These are phyloP conservation scores for Wickerhamomyces xylosicus DNA, from an alignment of 805 yeast genomes.

Conservation along the genomic window DNA sequence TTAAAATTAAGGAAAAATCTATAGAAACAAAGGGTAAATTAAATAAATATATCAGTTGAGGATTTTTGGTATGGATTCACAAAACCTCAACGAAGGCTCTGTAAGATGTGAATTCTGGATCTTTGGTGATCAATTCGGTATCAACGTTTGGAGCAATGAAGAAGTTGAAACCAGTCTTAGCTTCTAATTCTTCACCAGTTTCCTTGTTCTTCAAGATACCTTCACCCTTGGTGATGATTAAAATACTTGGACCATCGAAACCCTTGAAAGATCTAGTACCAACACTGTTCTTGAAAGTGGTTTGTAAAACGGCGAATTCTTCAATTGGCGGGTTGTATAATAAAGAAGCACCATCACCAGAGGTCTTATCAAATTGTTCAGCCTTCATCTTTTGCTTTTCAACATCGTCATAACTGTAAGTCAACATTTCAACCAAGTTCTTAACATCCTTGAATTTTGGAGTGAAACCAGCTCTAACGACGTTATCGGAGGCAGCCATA, in stretches of 20 bases:
- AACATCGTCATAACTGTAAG: slow-evolving; percentile 81
- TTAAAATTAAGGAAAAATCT: neutral
- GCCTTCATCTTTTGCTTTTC: slow-evolving; percentile 88
- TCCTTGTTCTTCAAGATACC: slow-evolving; percentile 41
- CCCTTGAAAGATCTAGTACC: slow-evolving; percentile 46
- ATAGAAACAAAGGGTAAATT: neutral
- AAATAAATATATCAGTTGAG: neutral
- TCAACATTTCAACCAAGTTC: slow-evolving; percentile 82
- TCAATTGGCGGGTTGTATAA: slow-evolving; percentile 94
- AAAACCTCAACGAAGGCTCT: slow-evolving; percentile 80
- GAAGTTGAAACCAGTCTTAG: slow-evolving; percentile 68
- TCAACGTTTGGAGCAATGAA: slow-evolving; percentile 74
- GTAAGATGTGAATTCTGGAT: slow-evolving; percentile 61
- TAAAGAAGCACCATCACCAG: slow-evolving; percentile 56
- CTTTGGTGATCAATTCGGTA: slow-evolving; percentile 45
- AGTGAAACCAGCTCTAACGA: slow-evolving; percentile 98
- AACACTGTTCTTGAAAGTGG: slow-evolving; percentile 44
- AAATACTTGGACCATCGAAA: slow-evolving; percentile 79
- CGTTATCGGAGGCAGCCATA: slow-evolving; percentile 99
- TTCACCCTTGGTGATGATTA: slow-evolving; percentile 73
- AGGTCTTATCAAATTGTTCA: slow-evolving; percentile 33
- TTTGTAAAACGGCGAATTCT: slow-evolving; percentile 90
- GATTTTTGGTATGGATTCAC: neutral
- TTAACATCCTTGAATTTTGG: slow-evolving; percentile 96
- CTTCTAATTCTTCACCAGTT: slow-evolving; percentile 30